Evolutionary conservation across 179 eudicot genomes (phyloP).

Genomic region (Corrigiola litoralis): DNA sequence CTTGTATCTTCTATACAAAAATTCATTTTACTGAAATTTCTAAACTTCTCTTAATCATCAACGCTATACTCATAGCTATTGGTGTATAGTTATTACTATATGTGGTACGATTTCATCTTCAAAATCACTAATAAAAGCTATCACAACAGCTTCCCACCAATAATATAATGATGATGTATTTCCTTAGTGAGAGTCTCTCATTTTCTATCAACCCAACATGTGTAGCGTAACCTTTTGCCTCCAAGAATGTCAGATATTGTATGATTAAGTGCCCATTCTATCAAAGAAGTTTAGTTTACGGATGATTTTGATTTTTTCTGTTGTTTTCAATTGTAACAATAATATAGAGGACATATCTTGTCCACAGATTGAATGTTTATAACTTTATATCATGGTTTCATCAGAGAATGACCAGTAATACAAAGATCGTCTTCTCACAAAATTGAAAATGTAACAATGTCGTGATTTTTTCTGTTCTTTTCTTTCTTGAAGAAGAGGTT

Average conservation of each 20-base stretch:
- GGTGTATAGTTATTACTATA: conserved; percentile 48
- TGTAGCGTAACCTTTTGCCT: not conserved
- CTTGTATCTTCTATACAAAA: conserved; percentile 63
- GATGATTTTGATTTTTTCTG: too few species aligned
- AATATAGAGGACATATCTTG: too few species aligned
- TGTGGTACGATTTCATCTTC: conserved; percentile 55
- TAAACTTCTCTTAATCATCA: conserved; percentile 33
- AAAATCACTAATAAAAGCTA: conserved; percentile 28
- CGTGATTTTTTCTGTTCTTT: too few species aligned
- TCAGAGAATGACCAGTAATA: too few species aligned
- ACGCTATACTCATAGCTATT: conserved; percentile 29
- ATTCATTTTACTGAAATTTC: conserved; percentile 37
- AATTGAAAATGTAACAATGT: too few species aligned
- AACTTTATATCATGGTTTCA: too few species aligned
- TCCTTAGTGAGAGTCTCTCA: not conserved
- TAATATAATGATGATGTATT: not conserved
- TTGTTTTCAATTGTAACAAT: too few species aligned
- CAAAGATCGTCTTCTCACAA: too few species aligned
- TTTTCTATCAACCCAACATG: not conserved
- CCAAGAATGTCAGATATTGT: not conserved
- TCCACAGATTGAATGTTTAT: too few species aligned
- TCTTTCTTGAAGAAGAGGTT: too few species aligned
- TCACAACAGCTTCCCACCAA: conserved; percentile 17
- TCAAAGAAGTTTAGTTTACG: too few species aligned
- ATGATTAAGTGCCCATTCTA: not conserved